A percentile compares a stretch with the other conserved stretches of the same genome.
Evolutionary conservation across 2,329 filamentous ascomycete species (phyloP).

Genomic region (Ophiobolus disseminans): DNA sequence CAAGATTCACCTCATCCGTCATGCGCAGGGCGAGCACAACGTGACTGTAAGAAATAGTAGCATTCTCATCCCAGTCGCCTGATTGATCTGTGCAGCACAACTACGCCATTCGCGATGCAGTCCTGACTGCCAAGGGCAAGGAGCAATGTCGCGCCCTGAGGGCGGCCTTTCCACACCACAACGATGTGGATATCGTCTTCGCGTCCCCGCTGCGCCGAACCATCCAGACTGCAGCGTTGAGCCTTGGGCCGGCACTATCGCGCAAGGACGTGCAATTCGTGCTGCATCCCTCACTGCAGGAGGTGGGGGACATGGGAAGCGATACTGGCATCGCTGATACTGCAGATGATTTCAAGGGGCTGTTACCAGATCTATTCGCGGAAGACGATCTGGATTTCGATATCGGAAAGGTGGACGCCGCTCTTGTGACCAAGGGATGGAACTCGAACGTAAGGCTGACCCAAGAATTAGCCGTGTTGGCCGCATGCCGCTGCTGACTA

Average conservation of each 20-base stretch:
- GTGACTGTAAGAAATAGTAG: slow-evolving; percentile 31
- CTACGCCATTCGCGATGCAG: slow-evolving; percentile 76
- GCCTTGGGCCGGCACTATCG: slow-evolving; percentile 64
- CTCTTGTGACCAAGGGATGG: slow-evolving; percentile 70
- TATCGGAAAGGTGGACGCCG: slow-evolving; percentile 63
- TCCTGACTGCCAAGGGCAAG: slow-evolving; percentile 77
- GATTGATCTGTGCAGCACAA: slow-evolving; percentile 68
- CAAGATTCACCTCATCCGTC: slow-evolving; percentile 65
- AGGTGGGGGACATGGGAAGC: slow-evolving; percentile 76
- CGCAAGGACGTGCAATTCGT: slow-evolving; percentile 57
- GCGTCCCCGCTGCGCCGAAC: slow-evolving; percentile 83
- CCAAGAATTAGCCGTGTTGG: neutral
- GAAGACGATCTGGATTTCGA: slow-evolving; percentile 67
- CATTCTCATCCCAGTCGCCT: neutral
- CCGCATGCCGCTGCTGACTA: slow-evolving; percentile 10
- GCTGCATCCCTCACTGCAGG: slow-evolving; percentile 77
- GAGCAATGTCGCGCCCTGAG: slow-evolving; percentile 74
- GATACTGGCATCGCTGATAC: slow-evolving; percentile 67
- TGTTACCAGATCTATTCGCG: slow-evolving; percentile 41
- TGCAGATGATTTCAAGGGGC: slow-evolving; percentile 56
- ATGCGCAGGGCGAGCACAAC: slow-evolving; percentile 82
- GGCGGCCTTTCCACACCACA: slow-evolving; percentile 66
- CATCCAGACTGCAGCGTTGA: slow-evolving; percentile 75
- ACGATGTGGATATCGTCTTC: slow-evolving; percentile 69
- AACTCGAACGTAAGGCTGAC: slow-evolving; percentile 64